Base-by-base conservation (phyloP, 192 early-diverging fungal species). In the Umbelopsis sp. region DNA sequence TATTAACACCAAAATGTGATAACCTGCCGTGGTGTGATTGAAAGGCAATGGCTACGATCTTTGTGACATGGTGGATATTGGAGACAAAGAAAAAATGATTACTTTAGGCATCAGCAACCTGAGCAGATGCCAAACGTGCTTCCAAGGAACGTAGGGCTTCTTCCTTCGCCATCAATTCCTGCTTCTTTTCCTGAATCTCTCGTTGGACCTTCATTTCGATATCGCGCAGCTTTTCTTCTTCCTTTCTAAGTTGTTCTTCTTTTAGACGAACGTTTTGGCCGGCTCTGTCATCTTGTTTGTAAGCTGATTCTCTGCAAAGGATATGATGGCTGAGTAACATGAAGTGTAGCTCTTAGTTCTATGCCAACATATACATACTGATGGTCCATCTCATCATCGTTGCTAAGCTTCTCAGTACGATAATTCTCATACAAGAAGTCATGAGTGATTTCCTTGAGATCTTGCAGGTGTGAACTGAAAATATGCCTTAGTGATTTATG, bases 401-500 rank as follows among this genome's bases (percentile, higher is more conserved):
- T 74, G 41, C 78, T 80, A 37, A 99, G 93, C 80, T 96, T 95
- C 74, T 92, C 88, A 13, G 94, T 92, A 83, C 98, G 94, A 82
- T 97, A 97, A 68, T 93, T 90, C 74, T 97, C 94, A 78, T 99
- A 99, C 72, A 98, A 90, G 70, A 94, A 91, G 74, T 90, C 91
- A 72, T 97, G 94, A 22, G 98, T 99, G 71, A 95, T 95, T 64
- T 97, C 98, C 79, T 97, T 97, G 45, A 99, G 80, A 64, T 99
- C 98, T 75, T 95, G 93, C 73, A 99, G 89, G 75, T 99, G 98
- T 71, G 96, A 97, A 83, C 95, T 95, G 66, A 67, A 73, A 48
- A 21, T 37, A 52, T 6, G 46, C 25, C 35, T 74, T 64, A 64
- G n/a, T 25, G 25, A 20, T 49, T 3, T 2, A 48, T 3, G 2